These are phyloP conservation scores for Solanum pimpinellifolium DNA, from an alignment of 257 asterid species.

Conservation along the genomic window DNA sequence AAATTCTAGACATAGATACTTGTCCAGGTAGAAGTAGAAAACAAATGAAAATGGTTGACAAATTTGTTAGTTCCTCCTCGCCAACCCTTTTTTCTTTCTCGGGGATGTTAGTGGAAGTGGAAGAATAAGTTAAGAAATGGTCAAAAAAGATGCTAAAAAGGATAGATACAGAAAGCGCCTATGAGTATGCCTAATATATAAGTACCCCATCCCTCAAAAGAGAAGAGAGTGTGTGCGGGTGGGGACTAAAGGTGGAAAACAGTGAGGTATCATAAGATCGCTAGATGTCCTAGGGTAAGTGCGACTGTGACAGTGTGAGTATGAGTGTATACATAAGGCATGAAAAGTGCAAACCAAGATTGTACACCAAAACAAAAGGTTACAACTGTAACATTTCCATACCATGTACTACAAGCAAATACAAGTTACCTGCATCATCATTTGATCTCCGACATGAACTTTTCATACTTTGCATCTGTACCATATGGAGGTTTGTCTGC, in stretches of 20 bases:
- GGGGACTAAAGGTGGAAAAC: background rate
- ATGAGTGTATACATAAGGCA: background rate
- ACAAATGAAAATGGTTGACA: background rate
- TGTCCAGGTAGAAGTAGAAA: slow-evolving; percentile 10
- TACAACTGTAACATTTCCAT: background rate
- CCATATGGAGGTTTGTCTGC: slow-evolving; percentile 41
- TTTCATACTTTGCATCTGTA: slow-evolving; percentile 76
- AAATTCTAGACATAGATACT: slow-evolving; percentile 19
- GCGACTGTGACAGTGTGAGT: background rate
- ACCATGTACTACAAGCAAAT: background rate
- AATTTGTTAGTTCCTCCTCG: background rate
- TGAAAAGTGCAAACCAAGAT: background rate
- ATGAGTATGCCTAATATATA: background rate
- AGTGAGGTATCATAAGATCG: background rate
- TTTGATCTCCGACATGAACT: slow-evolving; percentile 96
- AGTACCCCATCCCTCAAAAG: background rate
- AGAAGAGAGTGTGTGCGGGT: background rate
- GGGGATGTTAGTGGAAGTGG: background rate
- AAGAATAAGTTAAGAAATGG: background rate
- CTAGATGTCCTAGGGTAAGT: background rate
- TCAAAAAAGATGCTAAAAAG: background rate
- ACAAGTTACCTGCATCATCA: slow-evolving; percentile 10
- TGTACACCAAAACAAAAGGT: background rate
- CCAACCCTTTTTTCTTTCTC: background rate
- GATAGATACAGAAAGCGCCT: background rate